Conservation (phyloP, 192 early-diverging fungal genomes). For the Podila epigama region DNA sequence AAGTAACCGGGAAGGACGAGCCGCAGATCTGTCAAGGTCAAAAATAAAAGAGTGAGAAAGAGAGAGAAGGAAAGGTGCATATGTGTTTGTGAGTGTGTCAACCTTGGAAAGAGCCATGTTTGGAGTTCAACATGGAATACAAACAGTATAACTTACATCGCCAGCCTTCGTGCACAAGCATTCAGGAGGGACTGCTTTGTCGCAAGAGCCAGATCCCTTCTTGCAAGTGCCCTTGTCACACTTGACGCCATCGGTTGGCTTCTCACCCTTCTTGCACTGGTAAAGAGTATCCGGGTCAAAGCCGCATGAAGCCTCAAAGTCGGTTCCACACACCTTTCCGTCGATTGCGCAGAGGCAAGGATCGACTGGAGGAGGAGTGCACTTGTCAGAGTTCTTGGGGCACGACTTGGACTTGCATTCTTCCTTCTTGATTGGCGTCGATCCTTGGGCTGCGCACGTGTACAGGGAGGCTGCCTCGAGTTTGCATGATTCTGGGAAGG, state of each 20-base stretch:
- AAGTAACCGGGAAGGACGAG: neutral
- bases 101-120: neutral
- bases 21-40: constrained; percentile 2
- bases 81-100: too few species aligned
- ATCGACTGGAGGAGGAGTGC: neutral
- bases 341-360: neutral
- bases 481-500: neutral
- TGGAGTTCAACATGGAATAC: neutral
- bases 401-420: constrained; percentile 1
- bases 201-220: neutral
- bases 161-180: neutral
- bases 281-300: neutral
- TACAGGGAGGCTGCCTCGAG: neutral
- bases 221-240: neutral
- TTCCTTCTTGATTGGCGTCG: neutral
- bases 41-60: neutral
- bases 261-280: neutral
- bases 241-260: neutral
- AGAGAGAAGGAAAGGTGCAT: too few species aligned
- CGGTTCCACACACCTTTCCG: neutral
- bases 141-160: constrained; percentile 7
- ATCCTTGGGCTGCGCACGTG: neutral
- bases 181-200: neutral
- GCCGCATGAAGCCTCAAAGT: neutral
- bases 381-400: neutral